Evolutionary conservation across 345 rosid genomes (phyloP).

Genomic region (Eucalyptus erythrocorys): DNA sequence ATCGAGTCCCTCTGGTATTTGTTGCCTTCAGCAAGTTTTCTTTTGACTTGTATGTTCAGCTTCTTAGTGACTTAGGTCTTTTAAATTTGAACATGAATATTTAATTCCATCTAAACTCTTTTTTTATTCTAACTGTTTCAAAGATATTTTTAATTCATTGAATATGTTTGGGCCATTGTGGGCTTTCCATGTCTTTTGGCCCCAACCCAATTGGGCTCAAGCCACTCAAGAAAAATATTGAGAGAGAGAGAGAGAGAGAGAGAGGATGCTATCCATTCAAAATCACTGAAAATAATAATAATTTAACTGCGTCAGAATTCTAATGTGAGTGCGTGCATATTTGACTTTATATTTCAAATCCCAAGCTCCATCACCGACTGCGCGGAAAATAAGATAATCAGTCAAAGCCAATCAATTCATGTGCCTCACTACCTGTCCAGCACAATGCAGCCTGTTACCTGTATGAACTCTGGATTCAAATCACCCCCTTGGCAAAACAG

Average conservation of each 20-base stretch:
- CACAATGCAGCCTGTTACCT: neutral
- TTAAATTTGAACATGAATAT: neutral
- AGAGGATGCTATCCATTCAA: neutral
- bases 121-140: fast-evolving
- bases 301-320: neutral
- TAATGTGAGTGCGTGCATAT: neutral
- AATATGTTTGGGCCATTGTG: neutral
- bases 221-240: neutral
- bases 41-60: neutral
- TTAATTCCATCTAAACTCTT: neutral
- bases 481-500: neutral
- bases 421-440: neutral
- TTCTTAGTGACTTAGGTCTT: neutral
- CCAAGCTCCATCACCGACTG: neutral
- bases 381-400: neutral
- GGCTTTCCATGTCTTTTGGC: neutral
- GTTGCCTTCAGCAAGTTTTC: neutral
- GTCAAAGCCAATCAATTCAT: neutral
- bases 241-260: neutral
- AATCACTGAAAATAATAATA: neutral
- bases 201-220: neutral
- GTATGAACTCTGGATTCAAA: neutral
- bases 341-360: neutral
- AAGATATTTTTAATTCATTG: neutral
- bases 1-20: fast-evolving